A percentile compares a stretch with the other conserved stretches of the same genome.
Conservation (phyloP, 2,329 filamentous ascomycete genomes). For the Neofusicoccum cordaticola region DNA sequence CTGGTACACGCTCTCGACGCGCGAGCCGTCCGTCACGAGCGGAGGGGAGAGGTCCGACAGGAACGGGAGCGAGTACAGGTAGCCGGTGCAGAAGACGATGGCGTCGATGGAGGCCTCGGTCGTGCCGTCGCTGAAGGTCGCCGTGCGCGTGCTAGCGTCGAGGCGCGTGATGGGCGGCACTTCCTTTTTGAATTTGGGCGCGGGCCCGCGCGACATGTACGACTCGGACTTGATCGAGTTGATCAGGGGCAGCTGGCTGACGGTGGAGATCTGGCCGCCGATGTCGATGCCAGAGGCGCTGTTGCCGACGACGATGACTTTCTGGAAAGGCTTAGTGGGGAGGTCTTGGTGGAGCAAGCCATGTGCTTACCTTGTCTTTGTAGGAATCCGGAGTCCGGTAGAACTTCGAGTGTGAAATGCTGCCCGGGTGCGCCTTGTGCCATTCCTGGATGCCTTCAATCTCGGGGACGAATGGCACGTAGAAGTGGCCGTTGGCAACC, state of each 20-base stretch:
- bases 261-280: slow-evolving; percentile 66
- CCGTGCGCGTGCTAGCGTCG: slow-evolving; percentile 54
- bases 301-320: slow-evolving; percentile 80
- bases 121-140: slow-evolving; percentile 65
- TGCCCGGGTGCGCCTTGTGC: slow-evolving; percentile 36
- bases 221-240: slow-evolving; percentile 58
- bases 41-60: slow-evolving; percentile 46
- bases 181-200: slow-evolving; percentile 54
- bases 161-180: slow-evolving; percentile 55
- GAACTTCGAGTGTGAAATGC: slow-evolving; percentile 63
- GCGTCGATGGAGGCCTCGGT: slow-evolving; percentile 68
- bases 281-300: slow-evolving; percentile 84
- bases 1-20: slow-evolving; percentile 70
- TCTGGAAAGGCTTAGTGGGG: slow-evolving; percentile 42
- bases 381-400: slow-evolving; percentile 69
- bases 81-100: slow-evolving; percentile 85
- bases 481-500: slow-evolving; percentile 49
- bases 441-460: slow-evolving; percentile 43
- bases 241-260: slow-evolving; percentile 61
- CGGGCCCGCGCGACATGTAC: slow-evolving; percentile 38
- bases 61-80: slow-evolving; percentile 82
- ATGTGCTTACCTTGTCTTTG: slow-evolving; percentile 41
- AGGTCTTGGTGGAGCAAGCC: no score
- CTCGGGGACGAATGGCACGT: slow-evolving; percentile 44
- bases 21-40: slow-evolving; percentile 65